Percentiles rank a stretch among this genome's conserved stretches.
These are phyloP conservation scores for Calonectria pauciramosa DNA, from an alignment of 2,329 filamentous ascomycete species.

Conservation along the genomic window DNA sequence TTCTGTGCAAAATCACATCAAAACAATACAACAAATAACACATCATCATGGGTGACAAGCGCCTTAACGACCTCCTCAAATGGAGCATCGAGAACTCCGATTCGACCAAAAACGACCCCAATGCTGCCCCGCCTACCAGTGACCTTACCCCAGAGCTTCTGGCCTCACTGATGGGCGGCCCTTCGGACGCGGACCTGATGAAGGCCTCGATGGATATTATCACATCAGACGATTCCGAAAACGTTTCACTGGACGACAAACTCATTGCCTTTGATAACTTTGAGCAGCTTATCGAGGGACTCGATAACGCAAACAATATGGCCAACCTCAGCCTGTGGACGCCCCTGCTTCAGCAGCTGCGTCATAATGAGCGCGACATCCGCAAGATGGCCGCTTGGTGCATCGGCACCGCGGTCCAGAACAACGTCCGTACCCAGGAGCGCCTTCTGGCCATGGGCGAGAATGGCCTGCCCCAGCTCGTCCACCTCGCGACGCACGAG, in stretches of 20 bases:
- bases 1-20: background rate
- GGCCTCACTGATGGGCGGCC: conserved; percentile 83
- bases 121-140: conserved; percentile 50
- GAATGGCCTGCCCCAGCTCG: conserved; percentile 75
- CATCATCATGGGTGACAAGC: conserved; percentile 62
- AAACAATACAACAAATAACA: background rate
- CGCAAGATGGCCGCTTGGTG: conserved; percentile 94
- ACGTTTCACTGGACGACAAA: conserved; percentile 79
- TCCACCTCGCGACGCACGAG: conserved; percentile 72
- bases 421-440: conserved; percentile 90
- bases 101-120: conserved; percentile 46
- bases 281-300: conserved; percentile 89
- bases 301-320: conserved; percentile 98
- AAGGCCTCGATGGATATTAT: conserved; percentile 84
- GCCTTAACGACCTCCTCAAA: conserved; percentile 83
- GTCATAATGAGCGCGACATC: conserved; percentile 77
- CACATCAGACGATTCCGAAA: conserved; percentile 68
- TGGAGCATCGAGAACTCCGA: conserved; percentile 74
- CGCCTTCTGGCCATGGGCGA: conserved; percentile 69
- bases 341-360: conserved; percentile 79
- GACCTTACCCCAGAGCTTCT: conserved; percentile 78
- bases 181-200: conserved; percentile 94
- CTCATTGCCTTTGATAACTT: conserved; percentile 94
- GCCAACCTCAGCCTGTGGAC: conserved; percentile 84
- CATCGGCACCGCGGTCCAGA: conserved; percentile 94